These are phyloP conservation scores for Alternaria consortialis DNA, from an alignment of 2,329 filamentous ascomycete species.

Conservation along the genomic window DNA sequence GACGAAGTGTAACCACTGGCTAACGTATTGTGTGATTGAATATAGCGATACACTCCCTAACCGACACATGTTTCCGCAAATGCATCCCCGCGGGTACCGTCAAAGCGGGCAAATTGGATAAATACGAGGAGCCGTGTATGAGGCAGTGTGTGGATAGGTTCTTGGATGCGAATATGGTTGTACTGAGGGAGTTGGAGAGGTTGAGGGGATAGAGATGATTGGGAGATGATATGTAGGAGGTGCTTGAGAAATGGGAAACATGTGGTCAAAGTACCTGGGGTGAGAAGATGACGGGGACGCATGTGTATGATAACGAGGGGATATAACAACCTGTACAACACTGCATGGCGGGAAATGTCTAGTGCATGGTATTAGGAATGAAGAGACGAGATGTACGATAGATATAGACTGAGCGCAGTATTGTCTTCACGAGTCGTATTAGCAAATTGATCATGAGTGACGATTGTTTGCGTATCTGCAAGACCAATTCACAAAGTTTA, in stretches of 20 bases:
- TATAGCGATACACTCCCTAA: constrained; percentile 69
- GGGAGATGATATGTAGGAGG: background rate
- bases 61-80: constrained; percentile 92
- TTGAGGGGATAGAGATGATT: constrained; percentile 50
- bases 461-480: background rate
- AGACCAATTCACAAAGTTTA: background rate
- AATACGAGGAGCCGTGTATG: constrained; percentile 81
- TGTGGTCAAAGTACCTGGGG: no score
- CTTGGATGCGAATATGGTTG: constrained; percentile 84
- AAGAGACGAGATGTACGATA: background rate
- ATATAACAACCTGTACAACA: constrained; percentile 17
- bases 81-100: constrained; percentile 80
- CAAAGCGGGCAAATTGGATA: constrained; percentile 75
- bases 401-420: background rate
- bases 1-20: background rate
- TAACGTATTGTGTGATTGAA: background rate
- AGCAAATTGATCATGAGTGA: background rate
- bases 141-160: constrained; percentile 94
- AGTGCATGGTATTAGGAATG: background rate
- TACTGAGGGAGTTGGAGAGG: constrained; percentile 83
- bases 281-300: background rate
- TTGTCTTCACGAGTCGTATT: background rate
- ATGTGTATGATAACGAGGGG: constrained; percentile 21
- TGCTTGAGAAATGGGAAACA: background rate
- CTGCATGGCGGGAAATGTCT: background rate